Base-by-base conservation (phyloP, 1,139 yeast genomes). In the Starmera stellimalicola region DNA sequence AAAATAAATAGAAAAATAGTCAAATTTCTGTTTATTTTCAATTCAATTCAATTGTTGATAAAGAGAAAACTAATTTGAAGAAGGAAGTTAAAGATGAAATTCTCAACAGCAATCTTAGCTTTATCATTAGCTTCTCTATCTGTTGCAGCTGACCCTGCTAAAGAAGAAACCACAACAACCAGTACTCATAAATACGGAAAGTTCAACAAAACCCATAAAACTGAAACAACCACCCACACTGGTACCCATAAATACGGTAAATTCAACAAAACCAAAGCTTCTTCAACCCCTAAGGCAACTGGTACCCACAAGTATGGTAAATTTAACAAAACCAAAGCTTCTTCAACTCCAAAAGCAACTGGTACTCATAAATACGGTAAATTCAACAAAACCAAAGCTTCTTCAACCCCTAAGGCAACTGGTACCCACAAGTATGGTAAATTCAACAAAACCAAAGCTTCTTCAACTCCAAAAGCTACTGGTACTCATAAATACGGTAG, bases 231-330 rank as follows among this genome's bases (percentile, higher is more conserved):
- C 15, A 42, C 50, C 28, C 37, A 44, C 23, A 40, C 46, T 18
- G 37, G 65, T 33, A 65, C 71, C 37, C 70, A 65, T 55, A 62
- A 54, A 41, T 51, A 52, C 37, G 75, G 76, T 38, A 65, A 62
- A 54, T 70, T 67, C 50, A 60, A 68, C 60, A 51, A 55, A 43
- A 55, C 60, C 22, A 35, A 44, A 26, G 43, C 57, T 30, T 54
- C 60, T 24, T 50, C 54, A 31, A 54, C 53, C 19, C 42, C 58
- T 25, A 51, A 57, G 37, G 48, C 53, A 36, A 52, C 65, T 33
- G 60, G 58, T 39, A 66, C 73, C 37, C 70, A 66, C 58, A 62
- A 51, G 44, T 58, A 57, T 45, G 77, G 77, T 37, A 64, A 60
- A 52, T 71, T 70, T 47, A 63, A 72, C 63, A 66, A 70, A 57